Evolutionary conservation across 176 grass and related monocot species (phyloP), one percentile per base, ranked within the genome.

Genomic region (Thinopyrum elongatum): DNA sequence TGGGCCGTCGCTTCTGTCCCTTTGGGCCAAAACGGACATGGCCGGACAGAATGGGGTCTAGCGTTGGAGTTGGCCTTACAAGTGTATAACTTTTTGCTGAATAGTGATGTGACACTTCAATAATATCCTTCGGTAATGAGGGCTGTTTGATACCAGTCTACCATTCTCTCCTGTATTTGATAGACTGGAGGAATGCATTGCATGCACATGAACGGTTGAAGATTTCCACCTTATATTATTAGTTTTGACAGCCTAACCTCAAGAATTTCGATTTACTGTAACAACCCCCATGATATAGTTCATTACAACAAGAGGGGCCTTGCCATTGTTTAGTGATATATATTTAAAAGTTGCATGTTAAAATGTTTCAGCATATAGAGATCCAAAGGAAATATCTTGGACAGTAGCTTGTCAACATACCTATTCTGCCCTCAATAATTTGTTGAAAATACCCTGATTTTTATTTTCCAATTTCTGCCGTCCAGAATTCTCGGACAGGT

Each of bases 401-500:
- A 25, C 44, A 74, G 34, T 76, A 31, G 44, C 81, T 72, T 72
- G 29, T 68, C 42, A 21, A n/a, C 39, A 71, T 70, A 49, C 12
- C 9, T 60, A 74, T 85, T 85, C 16, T 60, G 19, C 49, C 8
- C 65, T 90, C 8, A 27, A 59, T 80, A 10, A 49, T 79, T 36
- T 80, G 51, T 49, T 42, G 27, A 46, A 9, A 23, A 67, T 76
- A 60, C 76, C 22, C 17, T 84, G 17, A 70, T 87, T 12, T 87
- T 84, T 79, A 81, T 69, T 35, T 71, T 12, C 74, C 35, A 55
- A 73, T 81, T 39, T 74, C 72, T 33, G 4, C 47, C 30, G 39
- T 78, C 19, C 90, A 94, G 90, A 82, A 84, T 78, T 88, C 74
- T 72, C 82, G 84, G 85, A 78, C 28, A 64, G 87, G 76, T 49